phyloP scores from a whole-genome alignment of 352 stramenopile species.

The Globisporangium nodosum region DNA sequence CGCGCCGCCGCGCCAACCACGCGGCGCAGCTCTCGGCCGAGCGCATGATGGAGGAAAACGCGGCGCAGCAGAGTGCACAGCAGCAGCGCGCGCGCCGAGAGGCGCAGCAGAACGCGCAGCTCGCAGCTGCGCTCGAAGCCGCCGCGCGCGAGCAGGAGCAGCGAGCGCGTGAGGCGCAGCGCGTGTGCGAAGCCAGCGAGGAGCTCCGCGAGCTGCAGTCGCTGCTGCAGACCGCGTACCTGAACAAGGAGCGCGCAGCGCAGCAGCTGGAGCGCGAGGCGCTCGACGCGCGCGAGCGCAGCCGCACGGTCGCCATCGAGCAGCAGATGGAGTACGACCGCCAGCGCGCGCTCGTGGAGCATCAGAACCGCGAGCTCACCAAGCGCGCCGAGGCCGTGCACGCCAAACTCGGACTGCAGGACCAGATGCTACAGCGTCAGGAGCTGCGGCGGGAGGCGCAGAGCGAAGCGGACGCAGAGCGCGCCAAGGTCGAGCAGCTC shows the following conservation, averaged over 20 bases:
- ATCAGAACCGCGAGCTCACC: constrained; percentile 47
- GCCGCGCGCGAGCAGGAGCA: constrained; percentile 57
- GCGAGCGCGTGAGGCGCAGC: constrained; percentile 82
- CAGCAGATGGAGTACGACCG: constrained; percentile 92
- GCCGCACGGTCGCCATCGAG: constrained; percentile 83
- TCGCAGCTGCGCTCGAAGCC: constrained; percentile 69
- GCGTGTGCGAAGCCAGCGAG: constrained; percentile 87
- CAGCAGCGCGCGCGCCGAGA: constrained; percentile 27
- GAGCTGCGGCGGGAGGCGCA: constrained; percentile 61
- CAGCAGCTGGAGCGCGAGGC: constrained; percentile 88
- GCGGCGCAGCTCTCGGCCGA: constrained; percentile 62
- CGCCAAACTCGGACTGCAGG: constrained; percentile 61
- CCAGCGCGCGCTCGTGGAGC: constrained; percentile 67
- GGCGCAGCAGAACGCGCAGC: constrained; percentile 63
- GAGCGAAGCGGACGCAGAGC: constrained; percentile 67
- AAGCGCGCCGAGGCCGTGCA: constrained; percentile 66
- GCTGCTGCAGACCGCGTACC: constrained; percentile 90
- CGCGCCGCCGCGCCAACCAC: constrained; percentile 45
- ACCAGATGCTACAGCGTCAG: constrained; percentile 63
- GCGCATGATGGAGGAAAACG: constrained; percentile 57
- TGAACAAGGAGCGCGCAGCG: constrained; percentile 90
- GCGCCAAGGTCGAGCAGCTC: constrained; percentile 80
- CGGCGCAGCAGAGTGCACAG: constrained; percentile 17
- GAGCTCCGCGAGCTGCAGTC: constrained; percentile 87
- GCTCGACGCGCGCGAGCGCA: constrained; percentile 61